Evolutionary conservation across 805 yeast genomes (phyloP).

Genomic region (Cyberlindnera mycetangii): DNA sequence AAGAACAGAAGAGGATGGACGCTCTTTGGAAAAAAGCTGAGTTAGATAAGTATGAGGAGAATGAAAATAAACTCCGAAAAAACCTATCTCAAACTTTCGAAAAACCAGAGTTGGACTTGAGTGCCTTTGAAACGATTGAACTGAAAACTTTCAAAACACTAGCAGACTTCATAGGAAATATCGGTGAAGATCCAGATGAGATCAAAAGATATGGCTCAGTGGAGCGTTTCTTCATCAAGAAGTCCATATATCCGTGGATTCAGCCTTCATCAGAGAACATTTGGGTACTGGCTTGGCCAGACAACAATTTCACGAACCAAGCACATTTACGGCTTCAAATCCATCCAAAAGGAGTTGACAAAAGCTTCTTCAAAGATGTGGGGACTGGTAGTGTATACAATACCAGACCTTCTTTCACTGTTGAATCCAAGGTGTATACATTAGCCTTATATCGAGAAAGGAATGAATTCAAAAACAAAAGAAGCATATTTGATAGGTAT

Average conservation of each 20-base stretch:
- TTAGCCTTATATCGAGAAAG: conserved; percentile 17
- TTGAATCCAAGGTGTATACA: conserved; percentile 22
- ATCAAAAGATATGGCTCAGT: conserved; percentile 1
- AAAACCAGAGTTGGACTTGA: conserved; percentile 1
- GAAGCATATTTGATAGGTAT: conserved; percentile 8
- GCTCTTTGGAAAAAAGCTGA: conserved; percentile 9
- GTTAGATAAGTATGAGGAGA: not conserved
- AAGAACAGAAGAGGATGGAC: not conserved
- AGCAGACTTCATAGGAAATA: conserved; percentile 28
- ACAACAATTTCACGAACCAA: conserved; percentile 9
- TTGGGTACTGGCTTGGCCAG: conserved; percentile 32
- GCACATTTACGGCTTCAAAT: conserved; percentile 28
- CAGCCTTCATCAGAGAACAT: conserved; percentile 26
- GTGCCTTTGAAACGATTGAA: conserved; percentile 15
- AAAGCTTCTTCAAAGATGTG: conserved; percentile 19
- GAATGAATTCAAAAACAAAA: conserved; percentile 1
- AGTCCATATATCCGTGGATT: conserved; percentile 36
- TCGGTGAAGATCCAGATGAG: not conserved
- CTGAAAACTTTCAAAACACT: conserved; percentile 38
- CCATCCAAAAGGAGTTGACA: conserved; percentile 13
- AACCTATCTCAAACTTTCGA: not conserved
- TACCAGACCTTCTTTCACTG: conserved; percentile 15
- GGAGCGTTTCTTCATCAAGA: conserved; percentile 5
- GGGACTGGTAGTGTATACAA: conserved; percentile 5
- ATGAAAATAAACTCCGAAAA: not conserved